Evolutionary conservation across 345 rosid species (phyloP), one percentile per base, ranked within the genome.

Genomic region (Streptanthus diversifolius): DNA sequence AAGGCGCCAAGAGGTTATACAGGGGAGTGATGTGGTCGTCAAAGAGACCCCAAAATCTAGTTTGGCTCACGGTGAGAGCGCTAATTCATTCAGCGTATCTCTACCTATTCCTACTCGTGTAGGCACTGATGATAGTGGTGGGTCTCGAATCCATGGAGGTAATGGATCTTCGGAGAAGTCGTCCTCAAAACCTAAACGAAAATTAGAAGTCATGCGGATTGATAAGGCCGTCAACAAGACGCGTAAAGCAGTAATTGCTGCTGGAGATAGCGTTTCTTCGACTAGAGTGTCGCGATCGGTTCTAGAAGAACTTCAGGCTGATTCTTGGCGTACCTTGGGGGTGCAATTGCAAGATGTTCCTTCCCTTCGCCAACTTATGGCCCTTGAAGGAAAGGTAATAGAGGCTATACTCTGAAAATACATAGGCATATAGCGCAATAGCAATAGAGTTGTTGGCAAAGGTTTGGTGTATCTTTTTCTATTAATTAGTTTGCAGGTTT

Each of bases 301-400:
- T 65, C 70, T 87, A 24, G 32, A 57, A 63, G 55, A 59, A 3
- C 79, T 89, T 68, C 77, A 74, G 75, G 87, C 76, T 40, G 88
- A 88, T 60, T 85, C 96, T 27, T 89, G 97, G 97, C 85, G 77
- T 52, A 81, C 90, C 0, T 72, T 95, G 56, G 93, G 95, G 1
- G 81, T 89, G 36, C 78, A 77, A 59, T 83, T 91, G 95, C 90
- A 86, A 80, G 88, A 84, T 32, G 83, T 91, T 68, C 90, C 90
- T 5, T 75, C 97, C 5, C 83, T 93, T 24, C 80, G 81, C 29
- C 78, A 79, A 58, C 89, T 91, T 59, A 87, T 89, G 77, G 41
- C 70, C 32, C 53, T 75, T 32, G 98, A 93, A 83, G 84, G 90
- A 57, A 89, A 86, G 92, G 98, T 88, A 79, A 51, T 53, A 5